Conservation (phyloP, 192 early-diverging fungal species). For the Linnemannia exigua region DNA sequence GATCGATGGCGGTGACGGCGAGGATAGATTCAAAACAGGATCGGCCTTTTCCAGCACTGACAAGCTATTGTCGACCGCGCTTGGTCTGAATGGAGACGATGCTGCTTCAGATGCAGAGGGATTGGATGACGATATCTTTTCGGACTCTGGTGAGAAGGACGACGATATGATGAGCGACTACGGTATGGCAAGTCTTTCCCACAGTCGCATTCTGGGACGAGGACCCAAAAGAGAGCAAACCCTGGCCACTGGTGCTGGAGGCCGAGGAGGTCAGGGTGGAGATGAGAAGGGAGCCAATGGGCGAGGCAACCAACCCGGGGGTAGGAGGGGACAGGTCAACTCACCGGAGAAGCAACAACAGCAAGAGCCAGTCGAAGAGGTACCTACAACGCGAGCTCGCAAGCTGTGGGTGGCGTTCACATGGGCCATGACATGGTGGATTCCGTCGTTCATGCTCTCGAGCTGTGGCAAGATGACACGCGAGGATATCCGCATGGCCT, state of each 20-base stretch:
- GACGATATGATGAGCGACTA: slow-evolving; percentile 58
- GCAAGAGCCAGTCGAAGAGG: slow-evolving; percentile 60
- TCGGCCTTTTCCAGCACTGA: slow-evolving; percentile 37
- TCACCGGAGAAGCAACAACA: slow-evolving; percentile 57
- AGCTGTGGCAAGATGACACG: slow-evolving; percentile 84
- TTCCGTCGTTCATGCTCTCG: slow-evolving; percentile 70
- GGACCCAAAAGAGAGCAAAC: neutral
- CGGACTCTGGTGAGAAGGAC: slow-evolving; percentile 46
- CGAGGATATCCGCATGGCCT: slow-evolving; percentile 94
- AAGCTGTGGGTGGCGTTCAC: slow-evolving; percentile 79
- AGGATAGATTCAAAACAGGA: slow-evolving; percentile 12
- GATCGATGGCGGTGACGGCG: slow-evolving; percentile 23
- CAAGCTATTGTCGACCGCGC: slow-evolving; percentile 11
- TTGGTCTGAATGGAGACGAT: slow-evolving; percentile 22
- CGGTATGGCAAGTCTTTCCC: slow-evolving; percentile 26
- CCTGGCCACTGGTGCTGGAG: neutral
- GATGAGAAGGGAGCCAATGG: neutral
- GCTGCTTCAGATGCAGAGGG: slow-evolving; percentile 42
- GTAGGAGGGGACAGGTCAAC: neutral
- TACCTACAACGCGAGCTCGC: slow-evolving; percentile 62
- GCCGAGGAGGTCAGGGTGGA: neutral
- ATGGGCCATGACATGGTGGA: slow-evolving; percentile 91
- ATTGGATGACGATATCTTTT: slow-evolving; percentile 45
- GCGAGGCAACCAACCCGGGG: neutral
- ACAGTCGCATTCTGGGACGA: slow-evolving; percentile 1